Conservation (phyloP, 1,284 basidiomycete genomes). For the Erythrobasidium hasegawianum region DNA sequence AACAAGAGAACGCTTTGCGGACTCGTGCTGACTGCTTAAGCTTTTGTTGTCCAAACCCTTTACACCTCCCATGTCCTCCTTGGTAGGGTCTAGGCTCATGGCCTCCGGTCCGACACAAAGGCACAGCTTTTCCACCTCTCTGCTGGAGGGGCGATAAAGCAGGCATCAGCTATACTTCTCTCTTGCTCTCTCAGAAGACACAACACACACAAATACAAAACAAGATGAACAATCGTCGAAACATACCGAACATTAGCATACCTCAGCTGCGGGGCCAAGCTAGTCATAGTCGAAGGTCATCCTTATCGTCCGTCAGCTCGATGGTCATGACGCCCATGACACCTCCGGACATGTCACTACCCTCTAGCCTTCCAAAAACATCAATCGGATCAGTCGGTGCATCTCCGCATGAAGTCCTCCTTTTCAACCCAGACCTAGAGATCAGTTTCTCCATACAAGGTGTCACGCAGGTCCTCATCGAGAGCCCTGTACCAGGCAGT, state of each 20-base stretch:
- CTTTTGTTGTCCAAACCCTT: too few species aligned
- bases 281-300: not conserved
- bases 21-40: too few species aligned
- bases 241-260: not conserved
- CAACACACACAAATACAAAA: too few species aligned
- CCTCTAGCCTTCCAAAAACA: not conserved
- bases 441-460: constrained; percentile 24
- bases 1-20: too few species aligned
- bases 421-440: constrained; percentile 22
- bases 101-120: too few species aligned
- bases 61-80: too few species aligned
- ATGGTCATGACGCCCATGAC: constrained; percentile 6
- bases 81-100: too few species aligned
- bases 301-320: constrained; percentile 14
- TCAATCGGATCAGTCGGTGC: constrained; percentile 1
- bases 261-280: not conserved
- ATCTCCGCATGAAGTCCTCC: constrained; percentile 26
- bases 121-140: too few species aligned
- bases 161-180: too few species aligned
- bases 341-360: not conserved
- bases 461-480: constrained; percentile 14
- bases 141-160: too few species aligned
- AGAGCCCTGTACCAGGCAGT: constrained; percentile 18
- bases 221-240: too few species aligned
- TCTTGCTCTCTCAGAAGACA: too few species aligned